phyloP scores from a whole-genome alignment of 306 rosid species.

The Prunus mongolica region DNA sequence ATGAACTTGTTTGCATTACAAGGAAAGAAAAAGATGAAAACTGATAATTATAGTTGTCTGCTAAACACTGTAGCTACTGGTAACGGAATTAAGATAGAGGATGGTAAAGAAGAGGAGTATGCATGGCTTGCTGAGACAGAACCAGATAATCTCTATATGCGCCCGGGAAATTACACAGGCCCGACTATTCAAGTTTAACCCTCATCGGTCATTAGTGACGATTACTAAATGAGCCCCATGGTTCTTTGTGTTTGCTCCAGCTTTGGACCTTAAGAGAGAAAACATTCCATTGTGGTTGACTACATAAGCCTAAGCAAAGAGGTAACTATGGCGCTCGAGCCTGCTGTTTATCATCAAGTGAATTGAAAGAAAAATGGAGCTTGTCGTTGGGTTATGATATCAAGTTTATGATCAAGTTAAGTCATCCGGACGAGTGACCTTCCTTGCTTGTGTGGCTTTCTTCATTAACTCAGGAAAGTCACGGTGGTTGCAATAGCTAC shows the following conservation, averaged over 20 bases:
- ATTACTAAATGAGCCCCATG: background rate
- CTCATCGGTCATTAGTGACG: background rate
- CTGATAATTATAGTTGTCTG: slow-evolving; percentile 10
- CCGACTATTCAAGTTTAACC: slow-evolving; percentile 60
- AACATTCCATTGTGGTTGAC: background rate
- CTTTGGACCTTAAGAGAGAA: background rate
- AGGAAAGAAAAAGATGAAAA: background rate
- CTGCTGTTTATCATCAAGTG: background rate
- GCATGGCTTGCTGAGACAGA: slow-evolving; percentile 85
- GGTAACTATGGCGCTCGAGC: background rate
- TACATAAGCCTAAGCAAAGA: slow-evolving; percentile 1
- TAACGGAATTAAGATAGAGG: slow-evolving; percentile 28
- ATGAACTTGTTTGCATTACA: background rate
- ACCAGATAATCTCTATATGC: slow-evolving; percentile 75
- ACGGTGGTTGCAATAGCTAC: background rate
- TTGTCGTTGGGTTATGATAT: background rate
- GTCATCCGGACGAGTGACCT: background rate
- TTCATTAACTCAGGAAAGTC: background rate
- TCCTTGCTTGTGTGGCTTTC: background rate
- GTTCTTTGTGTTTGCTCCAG: background rate
- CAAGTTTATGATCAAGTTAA: background rate
- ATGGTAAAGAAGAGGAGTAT: slow-evolving; percentile 62
- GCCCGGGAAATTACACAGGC: slow-evolving; percentile 63
- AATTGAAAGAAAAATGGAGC: background rate
- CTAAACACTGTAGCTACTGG: slow-evolving; percentile 44